Evolutionary conservation across 192 early-diverging fungal species (phyloP), one percentile per base, ranked within the genome.

Genomic region (Chytriomyces hyalinus): DNA sequence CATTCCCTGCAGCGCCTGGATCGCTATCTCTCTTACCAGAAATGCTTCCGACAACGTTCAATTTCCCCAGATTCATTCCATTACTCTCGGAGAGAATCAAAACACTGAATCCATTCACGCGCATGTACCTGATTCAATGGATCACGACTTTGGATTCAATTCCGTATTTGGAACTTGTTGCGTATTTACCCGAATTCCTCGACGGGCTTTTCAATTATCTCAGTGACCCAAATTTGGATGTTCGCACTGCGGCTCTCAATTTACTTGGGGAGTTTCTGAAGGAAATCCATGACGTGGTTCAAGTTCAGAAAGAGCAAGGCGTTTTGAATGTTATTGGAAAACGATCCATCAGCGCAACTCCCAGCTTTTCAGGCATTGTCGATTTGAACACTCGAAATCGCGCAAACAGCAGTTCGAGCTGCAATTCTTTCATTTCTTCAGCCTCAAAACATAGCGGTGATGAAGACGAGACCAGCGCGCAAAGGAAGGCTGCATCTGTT

Each of bases 81-180:
- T 87, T 99, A 24, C 84, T 99, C 1, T 80, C 92, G 4, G 95
- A 98, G 77, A 93, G 98, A 26, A 93, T 98, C 79, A 91, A 95
- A 77, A 92, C 92, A 7, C 87, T 94, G 73, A 96, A 96, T 80
- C 93, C 97, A 4, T 91, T 89, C 65, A 93, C 95, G 9, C 88
- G 98, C 7, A 91, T 94, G 53, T 99, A 95, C 78, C 87, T 99
- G 6, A 94, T 99, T 6, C 93, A 95, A 60, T 99, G 98, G 87
- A 94, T 99, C 51, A 86, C 87, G 8, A 92, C 97, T 0, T 81
- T 99, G 49, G 94, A 97, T 76, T 93, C 94, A 0, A 92, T 98
- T 20, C 98, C 97, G 0, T 97, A 96, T 46, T 85, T 99, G 24
- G 98, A 98, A 70, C 81, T 99, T 44, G 92, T 98, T 13, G 89